phyloP scores from a whole-genome alignment of 169 alveolate species.

The Eimeria brunetti region DNA sequence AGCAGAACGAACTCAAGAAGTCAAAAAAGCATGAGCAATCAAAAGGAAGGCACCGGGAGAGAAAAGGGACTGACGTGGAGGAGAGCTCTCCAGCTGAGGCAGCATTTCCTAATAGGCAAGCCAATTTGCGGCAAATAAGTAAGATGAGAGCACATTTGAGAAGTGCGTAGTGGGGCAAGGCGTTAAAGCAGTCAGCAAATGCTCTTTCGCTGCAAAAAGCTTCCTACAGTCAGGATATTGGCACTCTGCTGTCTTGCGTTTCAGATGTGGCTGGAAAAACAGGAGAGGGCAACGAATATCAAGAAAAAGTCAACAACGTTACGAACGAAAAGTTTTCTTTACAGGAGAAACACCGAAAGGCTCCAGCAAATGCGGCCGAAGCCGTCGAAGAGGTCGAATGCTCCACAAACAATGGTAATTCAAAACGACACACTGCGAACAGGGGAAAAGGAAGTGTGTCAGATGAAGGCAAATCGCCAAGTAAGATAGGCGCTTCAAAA shows the following conservation, averaged over 20 bases:
- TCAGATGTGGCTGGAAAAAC: neutral
- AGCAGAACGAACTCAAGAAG: neutral
- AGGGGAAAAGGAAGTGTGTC: neutral
- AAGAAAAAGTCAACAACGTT: neutral
- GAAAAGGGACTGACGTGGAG: neutral
- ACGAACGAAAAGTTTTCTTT: neutral
- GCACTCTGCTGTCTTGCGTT: neutral
- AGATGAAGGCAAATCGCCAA: neutral
- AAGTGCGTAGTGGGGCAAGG: neutral
- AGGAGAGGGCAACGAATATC: neutral
- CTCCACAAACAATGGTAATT: neutral
- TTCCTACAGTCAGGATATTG: neutral
- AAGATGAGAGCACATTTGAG: neutral
- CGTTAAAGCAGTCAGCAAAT: neutral
- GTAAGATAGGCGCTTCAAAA: neutral
- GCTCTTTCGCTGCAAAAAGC: neutral
- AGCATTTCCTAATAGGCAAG: neutral
- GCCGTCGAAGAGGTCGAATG: neutral
- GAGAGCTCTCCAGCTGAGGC: neutral
- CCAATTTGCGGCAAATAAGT: neutral
- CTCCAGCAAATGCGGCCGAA: neutral
- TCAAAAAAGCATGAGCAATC: neutral
- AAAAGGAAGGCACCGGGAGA: neutral
- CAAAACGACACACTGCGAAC: neutral
- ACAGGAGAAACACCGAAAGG: neutral